Evolutionary conservation across 768 basidiomycete species (phyloP).

Genomic region (Leccinum aurantiacum): DNA sequence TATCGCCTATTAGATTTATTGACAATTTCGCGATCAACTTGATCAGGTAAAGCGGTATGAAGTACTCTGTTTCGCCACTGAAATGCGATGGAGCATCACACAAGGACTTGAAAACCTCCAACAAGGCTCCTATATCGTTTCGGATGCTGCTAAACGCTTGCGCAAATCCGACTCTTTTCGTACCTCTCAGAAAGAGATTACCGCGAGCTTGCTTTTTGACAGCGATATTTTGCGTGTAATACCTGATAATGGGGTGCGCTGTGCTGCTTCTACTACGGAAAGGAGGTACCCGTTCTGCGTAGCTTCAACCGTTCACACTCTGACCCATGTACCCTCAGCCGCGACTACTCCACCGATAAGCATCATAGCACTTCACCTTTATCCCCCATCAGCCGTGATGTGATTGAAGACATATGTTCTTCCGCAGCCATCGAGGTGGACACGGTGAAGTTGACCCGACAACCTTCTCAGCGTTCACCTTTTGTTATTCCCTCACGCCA

Average conservation of each 20-base stretch:
- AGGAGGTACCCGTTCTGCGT: constrained; percentile 3
- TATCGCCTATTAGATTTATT: not conserved
- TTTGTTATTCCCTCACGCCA: not conserved
- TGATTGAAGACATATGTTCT: constrained; percentile 18
- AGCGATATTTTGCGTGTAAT: constrained; percentile 23
- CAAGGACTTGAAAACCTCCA: constrained; percentile 7
- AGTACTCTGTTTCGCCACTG: constrained; percentile 29
- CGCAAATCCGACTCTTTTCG: not conserved
- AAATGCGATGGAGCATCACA: constrained; percentile 26
- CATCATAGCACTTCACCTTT: constrained; percentile 12
- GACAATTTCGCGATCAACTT: not conserved
- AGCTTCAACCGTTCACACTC: not conserved
- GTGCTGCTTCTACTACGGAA: not conserved
- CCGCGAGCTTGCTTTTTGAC: constrained; percentile 5
- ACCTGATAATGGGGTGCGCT: not conserved
- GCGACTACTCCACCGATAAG: not conserved
- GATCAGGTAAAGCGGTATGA: constrained; percentile 28
- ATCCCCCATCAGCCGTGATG: constrained; percentile 18
- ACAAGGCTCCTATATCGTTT: constrained; percentile 23
- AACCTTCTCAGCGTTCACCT: not conserved
- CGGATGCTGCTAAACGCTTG: constrained; percentile 6
- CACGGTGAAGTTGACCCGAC: not conserved
- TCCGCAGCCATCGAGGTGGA: constrained; percentile 2
- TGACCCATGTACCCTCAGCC: constrained; percentile 7
- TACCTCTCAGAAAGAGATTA: not conserved